Evolutionary conservation across 225 moss, liverwort and hornwort genomes (phyloP).

Genomic region (Polytrichum formosum): DNA sequence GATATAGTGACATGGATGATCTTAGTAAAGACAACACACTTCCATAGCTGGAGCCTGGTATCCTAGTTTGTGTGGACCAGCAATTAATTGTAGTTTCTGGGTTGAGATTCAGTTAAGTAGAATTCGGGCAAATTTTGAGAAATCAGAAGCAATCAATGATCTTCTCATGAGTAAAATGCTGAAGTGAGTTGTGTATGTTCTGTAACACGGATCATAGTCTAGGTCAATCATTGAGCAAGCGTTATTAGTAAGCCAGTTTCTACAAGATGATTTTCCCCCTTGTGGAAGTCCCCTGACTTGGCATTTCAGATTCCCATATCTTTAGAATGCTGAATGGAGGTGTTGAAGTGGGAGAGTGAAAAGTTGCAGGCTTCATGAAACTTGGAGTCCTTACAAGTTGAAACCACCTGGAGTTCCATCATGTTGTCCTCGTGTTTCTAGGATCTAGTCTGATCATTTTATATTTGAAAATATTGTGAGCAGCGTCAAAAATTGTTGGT

Average conservation of each 20-base stretch:
- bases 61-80: slow-evolving; percentile 8
- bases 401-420: too few species aligned
- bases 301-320: too few species aligned
- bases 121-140: slow-evolving; percentile 55
- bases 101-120: slow-evolving; percentile 34
- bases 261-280: too few species aligned
- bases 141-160: slow-evolving; percentile 16
- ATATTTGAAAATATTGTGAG: too few species aligned
- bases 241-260: not conserved
- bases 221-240: slow-evolving; percentile 7
- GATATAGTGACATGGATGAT: slow-evolving; percentile 27
- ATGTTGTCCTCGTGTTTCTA: too few species aligned
- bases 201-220: slow-evolving; percentile 9
- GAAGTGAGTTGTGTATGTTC: slow-evolving; percentile 21
- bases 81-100: slow-evolving; percentile 15
- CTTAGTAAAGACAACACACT: not conserved
- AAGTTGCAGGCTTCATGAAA: too few species aligned
- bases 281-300: too few species aligned
- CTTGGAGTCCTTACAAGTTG: too few species aligned
- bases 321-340: too few species aligned
- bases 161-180: slow-evolving; percentile 10
- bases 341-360: too few species aligned
- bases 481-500: too few species aligned
- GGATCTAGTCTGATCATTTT: too few species aligned
- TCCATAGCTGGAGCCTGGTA: not conserved